Evolutionary conservation across 352 stramenopile species (phyloP), one percentile per base, ranked within the genome.

Genomic region (Globisporangium paddicum): DNA sequence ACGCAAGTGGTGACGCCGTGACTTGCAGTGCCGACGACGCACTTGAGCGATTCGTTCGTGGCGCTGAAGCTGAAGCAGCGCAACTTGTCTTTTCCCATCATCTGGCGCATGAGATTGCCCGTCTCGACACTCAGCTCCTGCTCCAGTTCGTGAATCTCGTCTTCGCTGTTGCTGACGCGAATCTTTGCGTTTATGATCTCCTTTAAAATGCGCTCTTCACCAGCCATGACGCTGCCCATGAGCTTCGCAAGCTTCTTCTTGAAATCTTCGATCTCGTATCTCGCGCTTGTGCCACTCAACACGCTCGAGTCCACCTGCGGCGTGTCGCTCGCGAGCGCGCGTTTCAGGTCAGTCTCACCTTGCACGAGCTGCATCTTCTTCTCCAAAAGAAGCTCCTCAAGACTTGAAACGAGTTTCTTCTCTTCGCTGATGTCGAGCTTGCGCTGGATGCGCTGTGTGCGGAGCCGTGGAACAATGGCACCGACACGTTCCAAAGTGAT

Each of bases 1-100:
- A 89, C 69, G 50, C 77, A 88, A 4, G 77, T 93, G 8, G 69
- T 64, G 5, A 89, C 67, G 14, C 84, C 78, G 32, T 89, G 74
- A 42, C 79, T 93, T 9, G 81, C 77, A 19, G 76, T 84, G 2
- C 79, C 84, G 9, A 93, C 67, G 7, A 90, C 84, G 41, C 87
- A 87, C 58, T 87, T 89, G 35, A 90, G 51, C 18, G 72, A 67
- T 54, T 87, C 76, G 26, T 93, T 91, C 1, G 72, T 81, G 8
- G 75, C 69, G 53, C 82, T 93, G 61, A 93, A 93, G 5, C 68
- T 53, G 49, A 91, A 93, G 38, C 81, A 93, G 0, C 84, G 84
- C 13, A 93, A 54, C n/a, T 50, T 62, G 7, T 89, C 71, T 64
- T 78, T 90, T 0, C 74, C 71, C 21, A 82, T 48, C 58, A 91